A percentile compares a stretch with the other conserved stretches of the same genome.
Conservation (phyloP, 768 basidiomycete species). For the Russula lepida region DNA sequence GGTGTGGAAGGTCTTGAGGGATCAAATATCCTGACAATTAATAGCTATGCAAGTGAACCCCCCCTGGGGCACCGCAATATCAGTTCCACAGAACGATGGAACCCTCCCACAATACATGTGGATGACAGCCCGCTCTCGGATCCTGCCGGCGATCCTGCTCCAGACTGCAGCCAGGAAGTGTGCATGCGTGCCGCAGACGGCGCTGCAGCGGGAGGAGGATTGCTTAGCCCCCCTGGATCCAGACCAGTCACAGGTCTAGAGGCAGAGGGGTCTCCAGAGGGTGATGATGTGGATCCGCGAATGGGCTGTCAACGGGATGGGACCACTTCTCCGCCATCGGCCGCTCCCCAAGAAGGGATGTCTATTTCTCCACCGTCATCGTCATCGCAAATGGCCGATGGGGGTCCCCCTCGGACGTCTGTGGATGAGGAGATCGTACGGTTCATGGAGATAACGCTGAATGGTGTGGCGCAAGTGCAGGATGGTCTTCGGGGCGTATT, state of each 20-base stretch:
- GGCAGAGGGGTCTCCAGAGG: not conserved
- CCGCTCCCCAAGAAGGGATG: not conserved
- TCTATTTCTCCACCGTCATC: not conserved
- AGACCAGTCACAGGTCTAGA: not conserved
- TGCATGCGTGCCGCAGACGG: slow-evolving; percentile 10
- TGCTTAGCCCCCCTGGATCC: not conserved
- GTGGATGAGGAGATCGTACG: not conserved
- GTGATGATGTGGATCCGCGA: not conserved
- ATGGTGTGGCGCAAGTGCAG: slow-evolving; percentile 5
- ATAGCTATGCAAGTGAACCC: not conserved
- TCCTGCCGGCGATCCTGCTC: not conserved
- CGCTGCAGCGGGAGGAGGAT: slow-evolving; percentile 11
- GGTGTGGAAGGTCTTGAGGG: not conserved
- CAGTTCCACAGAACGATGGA: not conserved
- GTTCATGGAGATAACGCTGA: slow-evolving; percentile 6
- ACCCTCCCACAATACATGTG: not conserved
- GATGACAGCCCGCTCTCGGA: not conserved
- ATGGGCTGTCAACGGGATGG: not conserved
- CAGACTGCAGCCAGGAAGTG: slow-evolving; percentile 12
- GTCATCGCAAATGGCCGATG: not conserved
- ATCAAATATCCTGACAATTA: not conserved
- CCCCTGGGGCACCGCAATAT: not conserved
- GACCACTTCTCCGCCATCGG: not conserved
- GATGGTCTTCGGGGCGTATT: slow-evolving; percentile 7
- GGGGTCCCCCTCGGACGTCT: not conserved